phyloP scores from a whole-genome alignment of 1,139 yeast genomes.

The Hemisphaericaspora xylanilytica region DNA sequence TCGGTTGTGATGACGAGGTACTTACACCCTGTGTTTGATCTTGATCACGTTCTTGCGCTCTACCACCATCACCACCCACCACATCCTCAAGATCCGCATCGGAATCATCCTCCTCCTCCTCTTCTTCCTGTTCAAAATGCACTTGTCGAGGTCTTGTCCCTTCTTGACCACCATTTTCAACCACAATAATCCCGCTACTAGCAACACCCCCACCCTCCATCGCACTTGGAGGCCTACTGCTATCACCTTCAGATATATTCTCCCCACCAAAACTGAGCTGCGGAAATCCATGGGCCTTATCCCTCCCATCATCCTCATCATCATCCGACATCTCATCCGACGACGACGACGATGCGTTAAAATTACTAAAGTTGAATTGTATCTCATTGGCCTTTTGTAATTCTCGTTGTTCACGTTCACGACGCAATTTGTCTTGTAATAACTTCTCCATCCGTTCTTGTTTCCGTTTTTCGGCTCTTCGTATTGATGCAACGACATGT shows the following conservation, averaged over 20 bases:
- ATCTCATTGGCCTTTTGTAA: constrained; percentile 21
- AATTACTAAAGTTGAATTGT: constrained; percentile 30
- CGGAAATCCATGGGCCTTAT: constrained; percentile 12
- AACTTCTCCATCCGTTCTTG: constrained; percentile 21
- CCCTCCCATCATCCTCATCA: constrained; percentile 16
- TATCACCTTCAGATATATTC: not conserved
- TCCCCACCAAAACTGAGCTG: constrained; percentile 16
- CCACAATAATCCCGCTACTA: not conserved
- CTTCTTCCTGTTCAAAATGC: constrained; percentile 1
- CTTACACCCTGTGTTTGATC: no score
- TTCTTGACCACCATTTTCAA: constrained; percentile 6
- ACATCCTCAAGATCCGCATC: no score
- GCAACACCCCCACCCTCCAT: not conserved
- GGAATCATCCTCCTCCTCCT: not conserved
- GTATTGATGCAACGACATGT: constrained; percentile 34
- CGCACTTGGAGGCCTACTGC: constrained; percentile 1
- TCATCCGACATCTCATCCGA: constrained; percentile 15
- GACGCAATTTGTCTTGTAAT: constrained; percentile 21
- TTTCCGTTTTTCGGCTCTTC: constrained; percentile 32
- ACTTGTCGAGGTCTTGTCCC: constrained; percentile 1
- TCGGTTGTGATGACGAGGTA: not conserved
- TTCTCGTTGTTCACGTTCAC: constrained; percentile 20
- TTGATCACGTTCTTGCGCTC: not conserved
- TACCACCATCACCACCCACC: not conserved
- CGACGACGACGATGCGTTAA: constrained; percentile 16